These are phyloP conservation scores for Poa annua DNA, from an alignment of 176 grass and related monocot species.

Conservation along the genomic window DNA sequence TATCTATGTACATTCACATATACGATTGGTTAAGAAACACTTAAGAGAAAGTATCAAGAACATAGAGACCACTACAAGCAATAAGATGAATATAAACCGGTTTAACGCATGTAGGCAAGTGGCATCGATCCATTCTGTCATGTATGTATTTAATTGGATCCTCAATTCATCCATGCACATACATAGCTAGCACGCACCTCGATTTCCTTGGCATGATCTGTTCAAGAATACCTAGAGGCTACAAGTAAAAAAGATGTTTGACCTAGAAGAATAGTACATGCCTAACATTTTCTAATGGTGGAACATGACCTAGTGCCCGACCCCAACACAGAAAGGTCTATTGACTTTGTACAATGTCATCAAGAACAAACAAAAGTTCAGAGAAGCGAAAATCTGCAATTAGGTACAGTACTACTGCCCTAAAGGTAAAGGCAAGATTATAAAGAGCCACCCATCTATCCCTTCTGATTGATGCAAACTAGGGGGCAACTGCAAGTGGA, in stretches of 20 bases:
- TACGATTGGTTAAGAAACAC: background rate
- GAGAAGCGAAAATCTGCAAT: background rate
- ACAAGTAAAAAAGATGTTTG: slow-evolving; percentile 29
- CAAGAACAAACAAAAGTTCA: slow-evolving; percentile 9
- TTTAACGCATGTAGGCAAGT: background rate
- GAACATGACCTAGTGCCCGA: background rate
- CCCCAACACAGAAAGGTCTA: background rate
- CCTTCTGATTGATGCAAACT: background rate
- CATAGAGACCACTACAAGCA: background rate
- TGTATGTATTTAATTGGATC: slow-evolving; percentile 11
- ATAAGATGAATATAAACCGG: background rate
- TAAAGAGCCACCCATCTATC: background rate
- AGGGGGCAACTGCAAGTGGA: slow-evolving; percentile 16
- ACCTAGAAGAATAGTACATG: background rate
- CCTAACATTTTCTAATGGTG: background rate
- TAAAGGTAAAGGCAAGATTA: background rate
- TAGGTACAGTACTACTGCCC: slow-evolving; percentile 6
- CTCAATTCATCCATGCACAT: slow-evolving; percentile 17
- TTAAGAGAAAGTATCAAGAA: background rate
- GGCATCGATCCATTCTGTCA: background rate
- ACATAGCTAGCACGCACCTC: background rate
- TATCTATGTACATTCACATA: slow-evolving; percentile 32
- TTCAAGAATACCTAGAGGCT: slow-evolving; percentile 2
- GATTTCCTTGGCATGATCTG: slow-evolving; percentile 5
- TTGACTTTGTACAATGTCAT: slow-evolving; percentile 42